These are phyloP conservation scores for Gaeumannomyces tritici DNA, from an alignment of 2,329 filamentous ascomycete species.

Conservation along the genomic window DNA sequence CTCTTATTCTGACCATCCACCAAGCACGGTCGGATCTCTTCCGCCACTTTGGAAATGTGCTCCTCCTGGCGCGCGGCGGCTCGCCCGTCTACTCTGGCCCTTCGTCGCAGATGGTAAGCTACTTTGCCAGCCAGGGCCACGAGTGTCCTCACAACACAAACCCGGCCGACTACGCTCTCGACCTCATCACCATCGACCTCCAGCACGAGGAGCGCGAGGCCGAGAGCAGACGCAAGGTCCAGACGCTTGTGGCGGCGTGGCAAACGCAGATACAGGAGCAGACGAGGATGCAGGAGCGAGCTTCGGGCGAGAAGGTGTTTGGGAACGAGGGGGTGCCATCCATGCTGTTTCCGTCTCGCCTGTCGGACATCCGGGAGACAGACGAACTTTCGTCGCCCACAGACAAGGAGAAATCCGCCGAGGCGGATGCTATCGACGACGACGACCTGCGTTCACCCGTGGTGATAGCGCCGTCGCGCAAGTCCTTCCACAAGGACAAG, in stretches of 20 bases:
- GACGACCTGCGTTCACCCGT: conserved; percentile 2
- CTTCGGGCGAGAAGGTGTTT: background rate
- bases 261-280: conserved; percentile 9
- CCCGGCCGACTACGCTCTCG: conserved; percentile 68
- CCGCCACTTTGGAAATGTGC: conserved; percentile 58
- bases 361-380: conserved; percentile 6
- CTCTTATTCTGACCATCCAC: conserved; percentile 68
- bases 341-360: background rate
- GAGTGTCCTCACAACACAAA: conserved; percentile 62
- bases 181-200: conserved; percentile 67
- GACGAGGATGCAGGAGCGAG: background rate
- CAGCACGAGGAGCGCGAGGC: conserved; percentile 55
- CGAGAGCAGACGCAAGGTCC: conserved; percentile 53
- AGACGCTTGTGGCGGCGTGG: conserved; percentile 53
- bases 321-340: background rate
- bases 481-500: conserved; percentile 26
- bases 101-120: conserved; percentile 60
- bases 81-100: conserved; percentile 58
- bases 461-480: conserved; percentile 3
- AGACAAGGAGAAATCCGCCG: conserved; percentile 46
- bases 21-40: conserved; percentile 69
- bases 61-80: conserved; percentile 62
- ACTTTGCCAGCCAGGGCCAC: conserved; percentile 66
- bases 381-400: conserved; percentile 39
- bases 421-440: background rate